phyloP scores from a whole-genome alignment of 1,139 yeast species.

The Nematodospora anomalae region DNA sequence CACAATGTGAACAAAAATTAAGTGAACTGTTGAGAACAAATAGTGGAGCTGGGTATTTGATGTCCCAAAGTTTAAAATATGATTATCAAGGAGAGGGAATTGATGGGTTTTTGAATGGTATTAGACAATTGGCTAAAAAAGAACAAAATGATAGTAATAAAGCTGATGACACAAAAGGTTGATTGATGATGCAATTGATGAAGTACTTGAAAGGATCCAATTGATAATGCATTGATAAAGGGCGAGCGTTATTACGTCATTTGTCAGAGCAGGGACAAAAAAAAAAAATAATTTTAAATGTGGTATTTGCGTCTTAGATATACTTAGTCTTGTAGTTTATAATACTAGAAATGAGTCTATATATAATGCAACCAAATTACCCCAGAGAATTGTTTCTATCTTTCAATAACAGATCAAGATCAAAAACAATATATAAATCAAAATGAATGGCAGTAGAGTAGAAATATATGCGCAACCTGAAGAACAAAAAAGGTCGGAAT shows the following conservation, averaged over 20 bases:
- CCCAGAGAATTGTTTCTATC: background rate
- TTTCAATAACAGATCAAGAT: no score
- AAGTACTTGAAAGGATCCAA: no score
- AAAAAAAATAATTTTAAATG: no score
- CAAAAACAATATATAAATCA: no score
- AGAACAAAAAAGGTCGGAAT: background rate
- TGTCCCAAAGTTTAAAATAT: constrained; percentile 52
- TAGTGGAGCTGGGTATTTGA: constrained; percentile 52
- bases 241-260: background rate
- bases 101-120: constrained; percentile 51
- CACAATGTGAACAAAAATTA: constrained; percentile 46
- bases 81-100: constrained; percentile 62
- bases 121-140: constrained; percentile 34
- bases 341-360: no score
- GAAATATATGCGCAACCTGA: constrained; percentile 14
- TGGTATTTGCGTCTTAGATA: no score
- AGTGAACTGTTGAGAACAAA: constrained; percentile 40
- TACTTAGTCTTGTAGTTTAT: no score
- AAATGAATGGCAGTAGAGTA: constrained; percentile 11
- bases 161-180: constrained; percentile 10
- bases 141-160: constrained; percentile 19
- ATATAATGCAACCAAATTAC: no score
- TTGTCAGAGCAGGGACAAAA: no score
- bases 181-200: constrained; percentile 2
- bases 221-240: no score